Base-by-base conservation (phyloP, 768 basidiomycete species). In the Collybiopsis confluens region DNA sequence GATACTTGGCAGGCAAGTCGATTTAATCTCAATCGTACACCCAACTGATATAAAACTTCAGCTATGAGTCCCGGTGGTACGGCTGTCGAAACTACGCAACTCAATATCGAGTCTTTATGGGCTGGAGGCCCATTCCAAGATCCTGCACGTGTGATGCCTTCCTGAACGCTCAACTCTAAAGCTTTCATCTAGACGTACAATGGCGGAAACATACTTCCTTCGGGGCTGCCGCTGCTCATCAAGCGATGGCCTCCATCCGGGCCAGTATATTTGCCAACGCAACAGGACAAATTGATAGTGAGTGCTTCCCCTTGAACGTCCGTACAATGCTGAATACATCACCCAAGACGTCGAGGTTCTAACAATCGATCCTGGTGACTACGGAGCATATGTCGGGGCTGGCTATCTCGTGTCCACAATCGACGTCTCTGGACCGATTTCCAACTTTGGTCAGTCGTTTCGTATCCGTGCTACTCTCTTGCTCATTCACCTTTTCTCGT, bases 21-120 rank as follows among this genome's bases (percentile, higher is more conserved):
- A 38, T 7, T 41, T 28, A 37, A 16, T 6, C 27, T 13, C 52
- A 40, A 30, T 3, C 7, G 26, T 45, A 42, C 40, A 1, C 23
- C 27, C 47, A 40, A 18, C 37, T 48, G 2, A 10, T 28, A 13
- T 41, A 45, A 47, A 9, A 8, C 27, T 41, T 50, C n/a, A 87
- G 88, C 85, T 7, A 87, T 83, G 78, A 66, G 83, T 18, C 79
- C 79, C 7, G 87, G 88, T 1, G 84, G 82, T 4, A 80, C 81
- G 1, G 60, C 64, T 2, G 76, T 79, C 37, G 88, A 90, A 65
- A 70, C 70, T 15, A 82, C 76, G 9, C 85, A 85, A 56, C 69
- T 90, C 24, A 90, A 90, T 62, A 83, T 90, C 43, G 88, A 90
- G 61, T 82, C 83, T 13, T 69, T 90, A 8, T 90, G 88, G 88